Percentiles rank a stretch among this genome's conserved stretches.
Conservation (phyloP, 2,329 filamentous ascomycete genomes). For the Thelonectria rubi region DNA sequence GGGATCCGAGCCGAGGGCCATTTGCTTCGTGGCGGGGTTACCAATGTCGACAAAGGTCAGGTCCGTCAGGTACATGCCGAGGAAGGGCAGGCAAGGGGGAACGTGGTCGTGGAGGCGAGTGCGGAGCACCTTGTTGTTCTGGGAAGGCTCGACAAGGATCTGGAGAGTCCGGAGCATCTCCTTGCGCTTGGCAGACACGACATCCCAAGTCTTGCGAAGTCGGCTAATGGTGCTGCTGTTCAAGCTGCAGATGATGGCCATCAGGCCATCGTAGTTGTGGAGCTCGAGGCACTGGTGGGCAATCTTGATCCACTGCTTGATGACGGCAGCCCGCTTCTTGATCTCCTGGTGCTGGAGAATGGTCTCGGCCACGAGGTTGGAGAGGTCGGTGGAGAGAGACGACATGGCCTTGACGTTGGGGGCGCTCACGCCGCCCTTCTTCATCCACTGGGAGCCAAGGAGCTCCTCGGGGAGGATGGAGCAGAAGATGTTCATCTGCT, state of each 20-base stretch:
- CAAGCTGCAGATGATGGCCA: slow-evolving; percentile 95
- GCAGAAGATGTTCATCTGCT: slow-evolving; percentile 91
- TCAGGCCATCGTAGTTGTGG: slow-evolving; percentile 94
- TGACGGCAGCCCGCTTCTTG: slow-evolving; percentile 87
- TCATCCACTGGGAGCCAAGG: slow-evolving; percentile 92
- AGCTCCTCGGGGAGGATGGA: slow-evolving; percentile 92
- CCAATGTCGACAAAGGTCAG: slow-evolving; percentile 95
- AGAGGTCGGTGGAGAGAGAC: slow-evolving; percentile 87
- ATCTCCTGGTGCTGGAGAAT: slow-evolving; percentile 89
- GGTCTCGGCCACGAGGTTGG: slow-evolving; percentile 91
- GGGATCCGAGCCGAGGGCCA: slow-evolving; percentile 59
- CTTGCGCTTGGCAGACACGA: slow-evolving; percentile 84
- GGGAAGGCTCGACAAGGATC: slow-evolving; percentile 85
- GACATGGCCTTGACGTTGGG: slow-evolving; percentile 96
- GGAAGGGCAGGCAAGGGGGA: slow-evolving; percentile 91
- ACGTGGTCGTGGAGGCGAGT: slow-evolving; percentile 85
- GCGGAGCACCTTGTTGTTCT: slow-evolving; percentile 90
- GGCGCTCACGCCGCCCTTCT: slow-evolving; percentile 80
- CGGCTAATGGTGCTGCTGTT: slow-evolving; percentile 92
- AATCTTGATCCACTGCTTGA: slow-evolving; percentile 99
- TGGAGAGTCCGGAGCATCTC: slow-evolving; percentile 81
- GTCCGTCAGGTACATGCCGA: slow-evolving; percentile 96
- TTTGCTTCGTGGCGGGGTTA: slow-evolving; percentile 84
- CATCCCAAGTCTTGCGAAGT: slow-evolving; percentile 90
- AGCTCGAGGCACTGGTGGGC: slow-evolving; percentile 86